Base-by-base conservation (phyloP, 2,329 filamentous ascomycete genomes). In the Blumeria graminis region DNA sequence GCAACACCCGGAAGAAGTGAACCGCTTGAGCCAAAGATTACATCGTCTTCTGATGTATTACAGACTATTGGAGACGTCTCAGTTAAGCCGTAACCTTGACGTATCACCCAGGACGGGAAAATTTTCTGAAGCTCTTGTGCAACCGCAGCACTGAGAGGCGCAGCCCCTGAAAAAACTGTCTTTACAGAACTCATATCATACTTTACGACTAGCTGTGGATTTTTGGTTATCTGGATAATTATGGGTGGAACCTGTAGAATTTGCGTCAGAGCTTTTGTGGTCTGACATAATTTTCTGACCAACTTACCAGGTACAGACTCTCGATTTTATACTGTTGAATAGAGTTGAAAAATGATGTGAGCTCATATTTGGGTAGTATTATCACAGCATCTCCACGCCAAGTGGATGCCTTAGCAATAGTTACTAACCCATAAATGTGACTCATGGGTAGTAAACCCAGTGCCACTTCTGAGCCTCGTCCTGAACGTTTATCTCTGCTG, bases 401-500 rank as follows among this genome's bases (percentile, higher is more conserved):
- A 1, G 78, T 71, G 32, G 74, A 74, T 1, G 72, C 69, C 65
- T 86, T 80, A 45, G 77, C 79, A 58, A 87, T 77, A 14, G 87
- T 77, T 5, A 87, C 77, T 38, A 92, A 70, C 3, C 78, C 79
- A 66, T 90, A 93, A 60, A 92, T 92, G 63, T 93, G 86, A 61
- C 82, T 88, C 64, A 94, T 88, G 0, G 89, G 88, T n/a, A 94
- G 69, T 57, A 94, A 82, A 1, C 84, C 85, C 6, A 94, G 68
- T 33, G 22, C 57, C 4, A 65, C 61, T 55, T 64, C 62, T 8
- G 54, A 60, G 18, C 51, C 53, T 8, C 58, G 46, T 18, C 53
- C 56, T 71, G 58, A 74, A 74, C 43, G 77, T 73, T 64, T 75
- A 1, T 67, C 69, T 70, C 59, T 85, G 76, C 4, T 73, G 68